Conservation (phyloP, 345 rosid species). For the Erysimum cheiranthoides region DNA sequence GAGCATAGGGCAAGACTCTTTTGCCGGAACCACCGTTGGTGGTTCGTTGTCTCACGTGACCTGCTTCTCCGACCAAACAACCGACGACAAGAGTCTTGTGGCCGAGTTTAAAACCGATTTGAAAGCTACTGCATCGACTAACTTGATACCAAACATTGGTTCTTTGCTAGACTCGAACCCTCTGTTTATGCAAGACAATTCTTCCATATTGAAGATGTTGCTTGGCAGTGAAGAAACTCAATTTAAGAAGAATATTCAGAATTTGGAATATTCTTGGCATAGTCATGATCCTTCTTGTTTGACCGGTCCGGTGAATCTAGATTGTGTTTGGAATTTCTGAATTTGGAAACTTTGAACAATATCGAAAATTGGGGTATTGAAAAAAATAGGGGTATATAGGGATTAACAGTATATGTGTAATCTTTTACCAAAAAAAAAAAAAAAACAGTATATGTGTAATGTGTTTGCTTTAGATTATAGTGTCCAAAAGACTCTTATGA, state of each 20-base stretch:
- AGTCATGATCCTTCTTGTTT: conserved; percentile 26
- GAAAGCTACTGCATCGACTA: conserved; percentile 41
- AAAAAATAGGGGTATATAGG: background rate
- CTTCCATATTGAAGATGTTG: conserved; percentile 54
- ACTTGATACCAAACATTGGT: conserved; percentile 42
- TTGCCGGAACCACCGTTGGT: conserved; percentile 1
- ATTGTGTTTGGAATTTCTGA: conserved; percentile 57
- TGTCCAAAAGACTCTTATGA: conserved; percentile 23
- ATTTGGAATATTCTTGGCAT: conserved; percentile 30
- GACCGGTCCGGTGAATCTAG: conserved; percentile 44
- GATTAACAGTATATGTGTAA: background rate
- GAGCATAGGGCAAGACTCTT: conserved; percentile 27
- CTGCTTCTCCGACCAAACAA: conserved; percentile 69
- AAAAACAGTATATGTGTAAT: background rate
- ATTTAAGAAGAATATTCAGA: conserved; percentile 32
- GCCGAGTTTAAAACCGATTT: conserved; percentile 43
- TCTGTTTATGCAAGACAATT: conserved; percentile 50
- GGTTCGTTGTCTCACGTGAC: conserved; percentile 58
- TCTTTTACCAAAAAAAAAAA: no score
- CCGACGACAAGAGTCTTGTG: conserved; percentile 41
- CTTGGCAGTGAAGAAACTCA: conserved; percentile 43
- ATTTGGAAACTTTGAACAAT: conserved; percentile 11
- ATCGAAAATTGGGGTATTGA: background rate
- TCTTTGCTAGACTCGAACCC: conserved; percentile 48
- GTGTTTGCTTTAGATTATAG: conserved; percentile 16